Percentiles rank a stretch among this genome's conserved stretches.
Evolutionary conservation across 805 yeast genomes (phyloP).

Genomic region (Ogataea nonfermentans): DNA sequence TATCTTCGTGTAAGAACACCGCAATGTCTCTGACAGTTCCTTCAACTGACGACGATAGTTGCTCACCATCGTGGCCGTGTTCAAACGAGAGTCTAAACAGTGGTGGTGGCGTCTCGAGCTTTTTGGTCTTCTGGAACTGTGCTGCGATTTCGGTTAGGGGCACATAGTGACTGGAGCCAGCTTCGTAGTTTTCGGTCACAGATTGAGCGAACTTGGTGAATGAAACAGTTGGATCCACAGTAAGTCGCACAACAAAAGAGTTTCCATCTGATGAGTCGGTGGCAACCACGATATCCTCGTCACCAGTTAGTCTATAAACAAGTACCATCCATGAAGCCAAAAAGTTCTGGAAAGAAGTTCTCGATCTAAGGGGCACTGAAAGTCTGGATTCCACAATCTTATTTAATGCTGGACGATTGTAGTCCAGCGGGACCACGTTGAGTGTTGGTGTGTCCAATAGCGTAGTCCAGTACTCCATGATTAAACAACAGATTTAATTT

Average conservation of each 20-base stretch:
- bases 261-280: slow-evolving; percentile 48
- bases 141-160: slow-evolving; percentile 57
- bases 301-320: slow-evolving; percentile 82
- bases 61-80: slow-evolving; percentile 39
- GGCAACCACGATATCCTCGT: slow-evolving; percentile 90
- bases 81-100: slow-evolving; percentile 62
- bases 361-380: slow-evolving; percentile 31
- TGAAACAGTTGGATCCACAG: slow-evolving; percentile 51
- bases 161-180: slow-evolving; percentile 36
- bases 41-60: slow-evolving; percentile 44
- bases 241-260: slow-evolving; percentile 62
- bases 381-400: slow-evolving; percentile 63
- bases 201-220: slow-evolving; percentile 52
- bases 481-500: slow-evolving; percentile 1
- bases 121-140: slow-evolving; percentile 46
- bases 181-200: slow-evolving; percentile 42
- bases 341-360: slow-evolving; percentile 45
- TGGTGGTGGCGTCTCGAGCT: slow-evolving; percentile 57
- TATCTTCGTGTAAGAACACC: slow-evolving; percentile 41
- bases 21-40: slow-evolving; percentile 69
- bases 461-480: slow-evolving; percentile 56
- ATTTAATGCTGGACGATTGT: slow-evolving; percentile 68
- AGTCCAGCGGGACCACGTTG: slow-evolving; percentile 87
- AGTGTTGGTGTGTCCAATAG: slow-evolving; percentile 76
- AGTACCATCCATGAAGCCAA: slow-evolving; percentile 69